phyloP scores from a whole-genome alignment of 2,329 filamentous ascomycete genomes.

The Xylaria digitata region DNA sequence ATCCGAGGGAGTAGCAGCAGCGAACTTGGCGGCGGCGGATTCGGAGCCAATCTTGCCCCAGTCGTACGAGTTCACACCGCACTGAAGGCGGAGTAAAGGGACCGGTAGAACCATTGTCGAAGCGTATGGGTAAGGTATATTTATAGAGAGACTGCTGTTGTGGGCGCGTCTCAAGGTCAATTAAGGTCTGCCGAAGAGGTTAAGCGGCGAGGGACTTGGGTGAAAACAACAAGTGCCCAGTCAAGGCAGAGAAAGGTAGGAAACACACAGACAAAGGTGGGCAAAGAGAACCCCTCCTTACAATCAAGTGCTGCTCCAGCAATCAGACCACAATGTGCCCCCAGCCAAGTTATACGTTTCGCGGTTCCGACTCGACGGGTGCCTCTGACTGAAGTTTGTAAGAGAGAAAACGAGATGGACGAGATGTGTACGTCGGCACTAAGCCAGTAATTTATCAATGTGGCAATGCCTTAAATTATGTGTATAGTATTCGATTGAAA shows the following conservation, averaged over 20 bases:
- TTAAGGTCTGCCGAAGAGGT: not conserved
- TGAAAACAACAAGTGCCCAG: not conserved
- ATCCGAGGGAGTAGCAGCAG: conserved; percentile 81
- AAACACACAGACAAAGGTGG: not conserved
- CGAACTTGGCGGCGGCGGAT: conserved; percentile 90
- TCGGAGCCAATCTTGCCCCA: conserved; percentile 94
- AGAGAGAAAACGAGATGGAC: no score
- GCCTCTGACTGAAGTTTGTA: no score
- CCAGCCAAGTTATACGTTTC: no score
- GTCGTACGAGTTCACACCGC: conserved; percentile 97
- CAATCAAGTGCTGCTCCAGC: not conserved
- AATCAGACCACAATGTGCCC: not conserved
- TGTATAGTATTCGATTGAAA: no score
- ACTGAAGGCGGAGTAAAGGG: conserved; percentile 85
- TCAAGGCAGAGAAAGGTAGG: not conserved
- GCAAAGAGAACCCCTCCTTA: not conserved
- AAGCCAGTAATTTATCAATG: no score
- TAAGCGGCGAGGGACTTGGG: not conserved
- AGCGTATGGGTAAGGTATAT: not conserved
- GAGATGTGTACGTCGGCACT: no score
- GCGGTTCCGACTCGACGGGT: no score
- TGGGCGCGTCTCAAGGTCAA: not conserved
- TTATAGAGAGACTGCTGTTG: not conserved
- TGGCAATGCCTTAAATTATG: no score
- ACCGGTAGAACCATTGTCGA: conserved; percentile 68